phyloP scores from a whole-genome alignment of 208 protist genomes.

The Leishmania mexicana region DNA sequence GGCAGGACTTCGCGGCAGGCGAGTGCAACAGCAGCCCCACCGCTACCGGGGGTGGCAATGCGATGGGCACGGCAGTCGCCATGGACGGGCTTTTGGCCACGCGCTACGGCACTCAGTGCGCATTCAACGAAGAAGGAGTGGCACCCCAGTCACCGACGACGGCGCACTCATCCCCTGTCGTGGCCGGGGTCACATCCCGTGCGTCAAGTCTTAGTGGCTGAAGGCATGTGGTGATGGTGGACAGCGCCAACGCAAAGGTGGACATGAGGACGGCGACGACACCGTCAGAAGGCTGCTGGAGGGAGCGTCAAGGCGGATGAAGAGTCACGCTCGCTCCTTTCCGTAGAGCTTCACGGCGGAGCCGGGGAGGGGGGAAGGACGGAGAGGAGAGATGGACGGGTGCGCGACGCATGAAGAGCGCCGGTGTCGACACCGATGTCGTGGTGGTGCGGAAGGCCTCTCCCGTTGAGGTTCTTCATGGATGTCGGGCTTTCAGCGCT shows the following conservation, averaged over 20 bases:
- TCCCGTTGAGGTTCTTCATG: background rate
- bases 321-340: background rate
- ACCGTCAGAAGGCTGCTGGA: background rate
- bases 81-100: background rate
- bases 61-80: slow-evolving; percentile 4
- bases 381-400: background rate
- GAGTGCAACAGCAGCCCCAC: slow-evolving; percentile 3
- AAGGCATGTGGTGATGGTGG: background rate
- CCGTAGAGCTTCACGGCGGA: background rate
- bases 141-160: background rate
- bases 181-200: background rate
- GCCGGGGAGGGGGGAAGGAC: background rate
- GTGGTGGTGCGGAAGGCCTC: background rate
- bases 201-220: slow-evolving; percentile 13
- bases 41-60: background rate
- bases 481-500: background rate
- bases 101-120: slow-evolving; percentile 7
- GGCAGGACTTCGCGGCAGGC: background rate
- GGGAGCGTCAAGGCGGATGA: background rate
- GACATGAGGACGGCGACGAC: background rate
- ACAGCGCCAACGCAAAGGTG: background rate
- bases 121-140: slow-evolving; percentile 11
- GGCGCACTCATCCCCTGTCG: background rate
- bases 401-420: background rate
- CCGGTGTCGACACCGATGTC: background rate